These are phyloP conservation scores for Knufia fluminis DNA, from an alignment of 2,329 filamentous ascomycete species.

Conservation along the genomic window DNA sequence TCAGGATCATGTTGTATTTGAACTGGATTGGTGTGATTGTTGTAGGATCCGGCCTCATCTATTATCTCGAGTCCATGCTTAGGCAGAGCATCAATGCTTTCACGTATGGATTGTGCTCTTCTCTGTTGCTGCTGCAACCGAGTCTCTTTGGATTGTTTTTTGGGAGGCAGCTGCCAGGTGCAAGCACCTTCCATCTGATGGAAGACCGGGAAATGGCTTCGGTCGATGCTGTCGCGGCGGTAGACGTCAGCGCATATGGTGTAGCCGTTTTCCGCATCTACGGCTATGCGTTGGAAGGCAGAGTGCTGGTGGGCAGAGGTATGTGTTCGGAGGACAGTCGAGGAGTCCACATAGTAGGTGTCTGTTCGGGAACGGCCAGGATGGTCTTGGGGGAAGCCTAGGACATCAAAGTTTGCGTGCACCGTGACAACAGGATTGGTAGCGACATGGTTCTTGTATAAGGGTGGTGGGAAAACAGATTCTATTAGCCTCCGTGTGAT, in stretches of 20 bases:
- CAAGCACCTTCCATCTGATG: constrained; percentile 97
- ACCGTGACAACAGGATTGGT: constrained; percentile 78
- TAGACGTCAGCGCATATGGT: constrained; percentile 94
- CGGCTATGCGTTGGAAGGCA: constrained; percentile 52
- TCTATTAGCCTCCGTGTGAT: constrained; percentile 92
- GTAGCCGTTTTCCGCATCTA: constrained; percentile 56
- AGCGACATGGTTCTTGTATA: constrained; percentile 57
- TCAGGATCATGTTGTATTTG: constrained; percentile 63
- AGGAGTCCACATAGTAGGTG: constrained; percentile 87
- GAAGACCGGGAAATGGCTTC: constrained; percentile 91
- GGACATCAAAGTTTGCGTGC: constrained; percentile 88
- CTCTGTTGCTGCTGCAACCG: constrained; percentile 13
- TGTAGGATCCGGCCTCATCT: constrained; percentile 49
- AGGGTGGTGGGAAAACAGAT: constrained; percentile 66
- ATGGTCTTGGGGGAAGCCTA: constrained; percentile 82
- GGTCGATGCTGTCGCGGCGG: constrained; percentile 85
- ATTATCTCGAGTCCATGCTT: constrained; percentile 12
- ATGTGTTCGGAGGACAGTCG: constrained; percentile 80
- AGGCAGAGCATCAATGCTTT: constrained; percentile 63
- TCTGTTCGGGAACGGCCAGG: constrained; percentile 79
- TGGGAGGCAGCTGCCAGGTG: constrained; percentile 61
- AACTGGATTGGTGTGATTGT: constrained; percentile 72
- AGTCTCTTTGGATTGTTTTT: constrained; percentile 11
- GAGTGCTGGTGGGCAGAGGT: constrained; percentile 89
- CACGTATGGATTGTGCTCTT: constrained; percentile 53